Percentiles rank a stretch among this genome's conserved stretches.
phyloP scores from a whole-genome alignment of 352 stramenopile genomes.

The Globisporangium nagaii region DNA sequence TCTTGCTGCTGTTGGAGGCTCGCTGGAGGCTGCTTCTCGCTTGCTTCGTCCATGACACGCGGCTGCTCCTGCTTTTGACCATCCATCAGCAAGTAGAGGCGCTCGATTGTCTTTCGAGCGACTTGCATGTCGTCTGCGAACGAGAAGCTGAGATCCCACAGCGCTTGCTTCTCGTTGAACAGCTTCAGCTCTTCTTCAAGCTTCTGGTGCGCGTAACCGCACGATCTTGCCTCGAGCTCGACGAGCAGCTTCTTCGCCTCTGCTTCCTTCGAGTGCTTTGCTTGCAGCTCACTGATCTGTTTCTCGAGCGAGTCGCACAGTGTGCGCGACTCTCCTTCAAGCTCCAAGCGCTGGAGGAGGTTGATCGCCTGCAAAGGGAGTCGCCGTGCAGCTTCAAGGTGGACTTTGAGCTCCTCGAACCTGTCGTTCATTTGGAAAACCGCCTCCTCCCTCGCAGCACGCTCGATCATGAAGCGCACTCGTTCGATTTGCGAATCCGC shows the following conservation, averaged over 20 bases:
- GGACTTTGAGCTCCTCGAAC: conserved; percentile 29
- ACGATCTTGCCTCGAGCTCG: conserved; percentile 38
- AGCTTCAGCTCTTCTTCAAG: conserved; percentile 53
- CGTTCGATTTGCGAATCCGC: conserved; percentile 48
- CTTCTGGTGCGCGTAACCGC: conserved; percentile 33
- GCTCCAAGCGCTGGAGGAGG: conserved; percentile 34
- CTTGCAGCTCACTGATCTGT: conserved; percentile 15
- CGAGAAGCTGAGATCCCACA: conserved; percentile 49
- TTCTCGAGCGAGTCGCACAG: conserved; percentile 17
- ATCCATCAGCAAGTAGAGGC: conserved; percentile 32
- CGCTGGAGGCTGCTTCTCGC: conserved; percentile 2
- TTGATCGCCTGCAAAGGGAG: conserved; percentile 52
- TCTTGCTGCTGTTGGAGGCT: conserved; percentile 20
- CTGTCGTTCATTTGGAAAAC: conserved; percentile 48
- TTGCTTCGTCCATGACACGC: neutral
- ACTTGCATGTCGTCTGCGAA: conserved; percentile 38
- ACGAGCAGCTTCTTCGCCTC: conserved; percentile 35
- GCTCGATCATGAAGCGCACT: conserved; percentile 57
- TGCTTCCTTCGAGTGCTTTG: conserved; percentile 9
- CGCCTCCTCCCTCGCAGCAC: conserved; percentile 48
- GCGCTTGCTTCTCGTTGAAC: conserved; percentile 51
- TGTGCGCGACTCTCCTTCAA: conserved; percentile 25
- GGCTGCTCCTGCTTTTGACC: neutral
- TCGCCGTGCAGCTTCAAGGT: conserved; percentile 34
- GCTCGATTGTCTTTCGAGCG: conserved; percentile 34